A percentile compares a stretch with the other conserved stretches of the same genome.
These are phyloP conservation scores for Hippophae tibetana DNA, from an alignment of 306 rosid genomes.

Conservation along the genomic window DNA sequence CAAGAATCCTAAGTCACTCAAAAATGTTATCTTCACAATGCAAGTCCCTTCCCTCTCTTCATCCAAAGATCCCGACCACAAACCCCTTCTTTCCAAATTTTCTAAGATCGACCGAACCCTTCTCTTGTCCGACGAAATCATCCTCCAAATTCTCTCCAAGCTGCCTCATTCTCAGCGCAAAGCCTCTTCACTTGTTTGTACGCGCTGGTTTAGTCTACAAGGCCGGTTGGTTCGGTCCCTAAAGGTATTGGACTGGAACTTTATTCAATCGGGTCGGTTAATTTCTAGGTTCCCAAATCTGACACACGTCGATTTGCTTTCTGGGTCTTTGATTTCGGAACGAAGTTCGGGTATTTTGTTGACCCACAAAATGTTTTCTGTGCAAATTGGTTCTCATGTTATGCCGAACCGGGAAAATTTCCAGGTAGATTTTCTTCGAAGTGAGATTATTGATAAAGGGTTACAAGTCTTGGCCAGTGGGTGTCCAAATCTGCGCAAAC, in stretches of 20 bases:
- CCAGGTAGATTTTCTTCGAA: conserved; percentile 51
- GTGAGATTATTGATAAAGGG: conserved; percentile 66
- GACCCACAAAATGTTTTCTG: conserved; percentile 32
- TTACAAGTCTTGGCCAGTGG: conserved; percentile 45
- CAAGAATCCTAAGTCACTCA: conserved; percentile 43
- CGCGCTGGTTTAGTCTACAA: conserved; percentile 81
- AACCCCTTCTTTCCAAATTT: conserved; percentile 28
- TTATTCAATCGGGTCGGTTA: conserved; percentile 73
- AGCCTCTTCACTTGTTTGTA: conserved; percentile 58
- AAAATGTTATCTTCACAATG: conserved; percentile 50
- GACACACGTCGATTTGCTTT: conserved; percentile 54
- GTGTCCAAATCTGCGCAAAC: conserved; percentile 73
- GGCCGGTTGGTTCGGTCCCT: conserved; percentile 61
- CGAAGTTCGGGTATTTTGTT: conserved; percentile 44
- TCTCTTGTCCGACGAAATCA: conserved; percentile 53
- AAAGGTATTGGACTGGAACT: conserved; percentile 56
- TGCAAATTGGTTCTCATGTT: conserved; percentile 36
- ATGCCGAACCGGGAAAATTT: conserved; percentile 29
- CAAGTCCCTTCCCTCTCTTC: conserved; percentile 46
- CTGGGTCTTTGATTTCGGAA: conserved; percentile 45
- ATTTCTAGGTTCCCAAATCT: conserved; percentile 71
- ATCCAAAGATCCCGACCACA: conserved; percentile 20
- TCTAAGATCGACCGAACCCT: conserved; percentile 40
- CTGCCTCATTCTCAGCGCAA: conserved; percentile 55
- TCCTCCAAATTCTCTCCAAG: conserved; percentile 49